A percentile compares a stretch with the other conserved stretches of the same genome.
Conservation (phyloP, 1,139 yeast species). For the Geotrichum histeridarum region DNA sequence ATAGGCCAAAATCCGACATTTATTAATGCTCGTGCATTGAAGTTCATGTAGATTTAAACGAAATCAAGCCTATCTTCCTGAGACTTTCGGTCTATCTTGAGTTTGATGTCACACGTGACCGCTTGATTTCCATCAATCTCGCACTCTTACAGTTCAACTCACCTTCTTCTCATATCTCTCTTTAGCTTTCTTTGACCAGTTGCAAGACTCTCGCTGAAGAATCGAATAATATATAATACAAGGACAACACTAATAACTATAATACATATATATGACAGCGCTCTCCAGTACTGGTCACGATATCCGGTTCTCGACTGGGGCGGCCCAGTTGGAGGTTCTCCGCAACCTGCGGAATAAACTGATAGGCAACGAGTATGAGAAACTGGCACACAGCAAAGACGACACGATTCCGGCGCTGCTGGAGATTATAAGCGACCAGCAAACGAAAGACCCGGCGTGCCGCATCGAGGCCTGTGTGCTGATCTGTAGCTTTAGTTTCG, state of each 20-base stretch:
- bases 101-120: no score
- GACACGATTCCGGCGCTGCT: slow-evolving; percentile 31
- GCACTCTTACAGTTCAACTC: no score
- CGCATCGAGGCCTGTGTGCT: slow-evolving; percentile 33
- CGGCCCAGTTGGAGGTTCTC: slow-evolving; percentile 28
- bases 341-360: slow-evolving; percentile 33
- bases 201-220: no score
- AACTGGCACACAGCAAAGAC: slow-evolving; percentile 27
- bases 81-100: no score
- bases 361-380: slow-evolving; percentile 37
- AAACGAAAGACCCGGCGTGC: slow-evolving; percentile 21
- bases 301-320: slow-evolving; percentile 5
- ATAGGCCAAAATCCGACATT: no score
- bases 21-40: no score
- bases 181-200: no score
- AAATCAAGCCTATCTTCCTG: no score
- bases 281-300: slow-evolving; percentile 9
- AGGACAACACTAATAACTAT: neutral
- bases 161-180: no score
- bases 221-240: no score
- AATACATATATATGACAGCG: slow-evolving; percentile 17
- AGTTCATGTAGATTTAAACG: no score
- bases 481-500: slow-evolving; percentile 36
- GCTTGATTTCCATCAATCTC: no score
- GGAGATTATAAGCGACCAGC: slow-evolving; percentile 22